These are phyloP conservation scores for Moesziomyces sp. DNA, from an alignment of 1,284 basidiomycete species.

Conservation along the genomic window DNA sequence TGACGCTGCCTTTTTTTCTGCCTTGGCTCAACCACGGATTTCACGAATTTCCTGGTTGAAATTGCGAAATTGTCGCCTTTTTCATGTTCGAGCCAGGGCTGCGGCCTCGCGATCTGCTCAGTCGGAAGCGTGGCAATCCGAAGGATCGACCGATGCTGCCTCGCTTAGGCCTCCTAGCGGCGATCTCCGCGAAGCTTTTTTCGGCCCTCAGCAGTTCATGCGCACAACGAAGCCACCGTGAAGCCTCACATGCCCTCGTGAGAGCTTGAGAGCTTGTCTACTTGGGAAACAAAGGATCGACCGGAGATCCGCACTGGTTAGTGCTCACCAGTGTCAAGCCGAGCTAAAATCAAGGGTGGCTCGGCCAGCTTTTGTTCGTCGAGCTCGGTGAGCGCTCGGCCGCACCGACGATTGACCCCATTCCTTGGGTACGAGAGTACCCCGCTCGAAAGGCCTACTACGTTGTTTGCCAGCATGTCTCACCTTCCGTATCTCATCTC, in stretches of 20 bases:
- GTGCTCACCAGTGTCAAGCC: conserved; percentile 2
- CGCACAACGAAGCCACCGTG: neutral
- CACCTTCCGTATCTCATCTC: no score
- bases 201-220: neutral
- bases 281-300: neutral
- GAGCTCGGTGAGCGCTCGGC: conserved; percentile 24
- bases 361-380: neutral
- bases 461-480: no score
- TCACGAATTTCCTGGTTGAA: neutral
- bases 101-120: conserved; percentile 9
- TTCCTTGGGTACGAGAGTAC: neutral
- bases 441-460: no score
- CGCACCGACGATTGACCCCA: neutral
- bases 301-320: neutral
- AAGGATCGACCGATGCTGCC: conserved; percentile 16
- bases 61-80: neutral
- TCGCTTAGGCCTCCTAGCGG: conserved; percentile 19
- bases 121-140: conserved; percentile 2
- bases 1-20: neutral
- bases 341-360: neutral
- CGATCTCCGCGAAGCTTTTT: conserved; percentile 20
- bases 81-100: neutral
- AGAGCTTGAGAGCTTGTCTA: neutral
- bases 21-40: neutral
- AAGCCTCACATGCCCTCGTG: no score